Evolutionary conservation across 306 rosid genomes (phyloP), one percentile per base, ranked within the genome.

Genomic region (Coriaria nepalensis): DNA sequence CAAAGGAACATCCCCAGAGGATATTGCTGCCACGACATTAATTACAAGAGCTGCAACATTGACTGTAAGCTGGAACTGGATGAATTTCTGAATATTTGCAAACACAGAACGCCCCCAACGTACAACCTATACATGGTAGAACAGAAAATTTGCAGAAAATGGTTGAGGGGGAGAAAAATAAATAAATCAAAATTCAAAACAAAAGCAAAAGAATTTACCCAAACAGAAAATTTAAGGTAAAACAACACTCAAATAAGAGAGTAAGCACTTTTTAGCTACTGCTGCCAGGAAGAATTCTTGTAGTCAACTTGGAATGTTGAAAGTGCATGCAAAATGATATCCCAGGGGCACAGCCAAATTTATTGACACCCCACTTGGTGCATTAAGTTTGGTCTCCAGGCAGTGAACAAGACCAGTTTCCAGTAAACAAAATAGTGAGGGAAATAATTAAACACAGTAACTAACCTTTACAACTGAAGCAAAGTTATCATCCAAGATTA

Each of bases 51-150:
- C 97, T 52, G 95, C 97, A 51, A 81, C 97, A 56, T 90, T 90
- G 44, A 90, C 97, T 4, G 97, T 90, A 38, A 90, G 95, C 71
- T 84, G 97, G 70, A 90, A 90, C 69, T 90, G 97, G 66, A 90
- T 90, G 67, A 90, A 90, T 62, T 90, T 90, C 73, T 90, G 97
- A 71, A 90, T 84, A 62, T 90, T 90, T 58, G 97, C 95, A 71
- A 84, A 90, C 10, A 90, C 97, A 68, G 97, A 90, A 46, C 97
- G 95, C 50, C 97, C 97, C 97, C 97, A 90, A 39, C 95, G 90
- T 53, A 90, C 97, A 75, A 90, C 97, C 97, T 90, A 67, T 44
- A 56, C 33, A 45, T 38, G 59, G 42, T 50, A 50, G n/a, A 52
- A 63, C 15, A 56, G 40, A 9, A 14, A 39, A 9, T 15, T 1